Evolutionary conservation across 768 basidiomycete species (phyloP).

Genomic region (Pleurotus salmoneostramineus): DNA sequence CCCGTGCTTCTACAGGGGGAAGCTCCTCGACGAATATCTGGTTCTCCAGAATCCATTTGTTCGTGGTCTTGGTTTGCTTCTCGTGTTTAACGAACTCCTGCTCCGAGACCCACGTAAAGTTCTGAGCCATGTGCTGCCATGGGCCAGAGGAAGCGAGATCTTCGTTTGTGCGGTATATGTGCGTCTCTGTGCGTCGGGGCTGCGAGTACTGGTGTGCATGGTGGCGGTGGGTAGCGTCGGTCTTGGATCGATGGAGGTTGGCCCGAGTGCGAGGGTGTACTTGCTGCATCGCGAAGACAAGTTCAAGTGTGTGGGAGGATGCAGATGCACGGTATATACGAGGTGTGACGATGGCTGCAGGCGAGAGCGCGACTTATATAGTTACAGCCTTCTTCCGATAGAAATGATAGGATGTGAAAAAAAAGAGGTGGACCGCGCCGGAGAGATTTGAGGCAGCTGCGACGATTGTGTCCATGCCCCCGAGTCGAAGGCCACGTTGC

Average conservation of each 20-base stretch:
- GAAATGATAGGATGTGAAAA: background rate
- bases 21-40: constrained; percentile 36
- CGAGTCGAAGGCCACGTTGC: constrained; percentile 6
- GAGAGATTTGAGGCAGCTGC: no score
- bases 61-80: constrained; percentile 46
- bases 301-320: background rate
- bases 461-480: no score
- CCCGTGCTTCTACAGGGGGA: constrained; percentile 10
- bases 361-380: constrained; percentile 5
- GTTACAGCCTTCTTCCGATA: background rate
- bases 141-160: constrained; percentile 19
- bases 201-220: constrained; percentile 10
- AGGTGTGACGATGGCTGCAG: background rate
- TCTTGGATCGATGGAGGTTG: background rate
- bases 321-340: background rate
- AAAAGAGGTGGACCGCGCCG: background rate
- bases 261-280: background rate
- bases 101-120: constrained; percentile 49
- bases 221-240: background rate
- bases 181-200: constrained; percentile 10
- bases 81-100: constrained; percentile 43
- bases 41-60: constrained; percentile 64
- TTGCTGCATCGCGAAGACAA: constrained; percentile 1
- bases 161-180: constrained; percentile 13
- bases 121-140: constrained; percentile 39